A percentile compares a stretch with the other conserved stretches of the same genome.
These are phyloP conservation scores for Steccherinum ochraceum DNA, from an alignment of 768 basidiomycete genomes.

Conservation along the genomic window DNA sequence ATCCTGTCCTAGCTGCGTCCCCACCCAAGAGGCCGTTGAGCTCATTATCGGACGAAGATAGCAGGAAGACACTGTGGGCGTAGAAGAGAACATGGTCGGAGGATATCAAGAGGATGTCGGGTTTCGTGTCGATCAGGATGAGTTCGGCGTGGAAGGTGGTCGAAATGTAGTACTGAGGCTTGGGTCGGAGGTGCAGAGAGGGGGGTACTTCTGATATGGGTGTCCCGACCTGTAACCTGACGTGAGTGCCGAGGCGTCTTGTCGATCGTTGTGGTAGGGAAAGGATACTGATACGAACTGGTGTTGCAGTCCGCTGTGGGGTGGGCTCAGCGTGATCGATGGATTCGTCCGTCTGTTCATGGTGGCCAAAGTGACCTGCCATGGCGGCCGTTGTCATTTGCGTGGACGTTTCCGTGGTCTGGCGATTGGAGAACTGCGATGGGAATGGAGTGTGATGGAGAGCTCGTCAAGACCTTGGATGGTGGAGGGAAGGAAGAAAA, in stretches of 20 bases:
- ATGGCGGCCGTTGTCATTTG: neutral
- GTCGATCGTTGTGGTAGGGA: neutral
- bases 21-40: slow-evolving; percentile 11
- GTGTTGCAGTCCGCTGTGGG: neutral
- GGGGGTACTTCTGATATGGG: neutral
- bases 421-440: neutral
- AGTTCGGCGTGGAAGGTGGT: slow-evolving; percentile 15
- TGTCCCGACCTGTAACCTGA: neutral
- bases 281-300: neutral
- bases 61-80: slow-evolving; percentile 17
- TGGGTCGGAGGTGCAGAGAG: neutral
- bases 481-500: too few relatives aligned
- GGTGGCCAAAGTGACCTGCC: neutral
- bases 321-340: neutral
- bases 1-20: slow-evolving; percentile 3
- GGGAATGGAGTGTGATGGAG: neutral
- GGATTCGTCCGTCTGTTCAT: neutral
- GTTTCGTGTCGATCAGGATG: neutral
- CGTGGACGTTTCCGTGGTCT: neutral
- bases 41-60: slow-evolving; percentile 17
- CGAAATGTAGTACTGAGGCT: slow-evolving; percentile 11
- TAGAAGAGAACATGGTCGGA: slow-evolving; percentile 26
- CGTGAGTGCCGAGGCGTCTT: too few relatives aligned
- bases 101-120: slow-evolving; percentile 20
- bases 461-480: neutral